These are phyloP conservation scores for Hapsidospora chrysogenum DNA, from an alignment of 495 filamentous ascomycete species.

Conservation along the genomic window DNA sequence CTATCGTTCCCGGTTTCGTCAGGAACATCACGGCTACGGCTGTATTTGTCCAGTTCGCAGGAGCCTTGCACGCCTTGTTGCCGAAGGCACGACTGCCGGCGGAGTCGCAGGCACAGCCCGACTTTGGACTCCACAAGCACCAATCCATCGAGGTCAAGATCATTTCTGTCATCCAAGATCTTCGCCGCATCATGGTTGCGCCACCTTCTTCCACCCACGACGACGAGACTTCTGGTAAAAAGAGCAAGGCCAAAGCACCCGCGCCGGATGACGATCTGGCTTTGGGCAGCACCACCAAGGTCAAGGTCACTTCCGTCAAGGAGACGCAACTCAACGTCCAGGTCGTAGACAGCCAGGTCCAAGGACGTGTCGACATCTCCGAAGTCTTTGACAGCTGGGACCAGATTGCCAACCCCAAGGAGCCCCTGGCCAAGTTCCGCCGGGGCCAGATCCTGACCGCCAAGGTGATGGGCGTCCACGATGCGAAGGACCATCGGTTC, in stretches of 20 bases:
- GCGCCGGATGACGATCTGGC: conserved; percentile 58
- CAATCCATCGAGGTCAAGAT: conserved; percentile 59
- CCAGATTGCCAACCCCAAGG: conserved; percentile 64
- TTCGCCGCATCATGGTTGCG: conserved; percentile 20
- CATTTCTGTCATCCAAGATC: conserved; percentile 42
- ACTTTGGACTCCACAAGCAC: conserved; percentile 58
- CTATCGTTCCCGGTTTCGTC: conserved; percentile 63
- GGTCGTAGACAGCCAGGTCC: conserved; percentile 67
- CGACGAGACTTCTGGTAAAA: conserved; percentile 7
- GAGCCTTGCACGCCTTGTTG: conserved; percentile 58
- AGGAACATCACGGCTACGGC: conserved; percentile 63
- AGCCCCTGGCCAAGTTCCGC: conserved; percentile 56
- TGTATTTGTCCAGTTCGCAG: conserved; percentile 69
- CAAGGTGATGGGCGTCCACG: conserved; percentile 71
- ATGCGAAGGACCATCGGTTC: conserved; percentile 79
- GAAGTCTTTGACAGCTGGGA: conserved; percentile 80
- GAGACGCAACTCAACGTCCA: conserved; percentile 83
- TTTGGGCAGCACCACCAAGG: conserved; percentile 64
- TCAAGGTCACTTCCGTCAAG: conserved; percentile 62
- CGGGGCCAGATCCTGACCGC: conserved; percentile 53
- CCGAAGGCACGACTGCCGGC: conserved; percentile 56
- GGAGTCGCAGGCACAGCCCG: conserved; percentile 44
- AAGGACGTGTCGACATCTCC: conserved; percentile 80
- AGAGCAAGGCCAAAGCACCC: conserved; percentile 31
- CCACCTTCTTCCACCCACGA: conserved; percentile 10